A percentile compares a stretch with the other conserved stretches of the same genome.
phyloP scores from a whole-genome alignment of 148 eudicot species.

The Chenopodium quinoa region DNA sequence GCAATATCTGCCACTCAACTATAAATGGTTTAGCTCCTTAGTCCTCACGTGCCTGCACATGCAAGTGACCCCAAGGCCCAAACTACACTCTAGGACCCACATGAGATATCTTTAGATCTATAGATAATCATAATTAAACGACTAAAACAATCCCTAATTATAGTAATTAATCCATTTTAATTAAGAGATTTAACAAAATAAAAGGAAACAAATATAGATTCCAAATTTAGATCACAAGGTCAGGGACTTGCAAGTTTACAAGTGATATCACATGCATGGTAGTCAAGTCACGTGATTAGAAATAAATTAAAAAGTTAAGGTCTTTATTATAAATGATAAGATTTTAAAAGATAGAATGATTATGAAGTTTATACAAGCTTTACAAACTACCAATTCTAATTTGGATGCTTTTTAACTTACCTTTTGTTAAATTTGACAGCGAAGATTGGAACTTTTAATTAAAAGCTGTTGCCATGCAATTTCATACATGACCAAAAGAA shows the following conservation, averaged over 20 bases:
- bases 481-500: neutral
- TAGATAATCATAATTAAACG: neutral
- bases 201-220: neutral
- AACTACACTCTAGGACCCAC: slow-evolving; percentile 27
- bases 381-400: neutral
- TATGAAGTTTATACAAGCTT: neutral
- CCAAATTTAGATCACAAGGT: slow-evolving; percentile 20
- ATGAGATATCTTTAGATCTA: slow-evolving; percentile 16
- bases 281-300: slow-evolving; percentile 19
- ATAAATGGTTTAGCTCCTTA: slow-evolving; percentile 1
- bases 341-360: neutral
- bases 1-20: neutral
- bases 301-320: slow-evolving; percentile 11
- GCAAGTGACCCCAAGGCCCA: slow-evolving; percentile 23
- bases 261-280: slow-evolving; percentile 11
- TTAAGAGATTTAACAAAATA: neutral
- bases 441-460: neutral
- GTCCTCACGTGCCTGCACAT: slow-evolving; percentile 36
- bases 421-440: neutral
- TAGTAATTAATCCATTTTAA: neutral
- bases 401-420: neutral
- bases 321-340: neutral
- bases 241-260: neutral
- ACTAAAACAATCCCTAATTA: neutral
- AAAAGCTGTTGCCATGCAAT: neutral